Conservation (phyloP, 2,329 filamentous ascomycete species). For the Pestalotiopsis sp. region DNA sequence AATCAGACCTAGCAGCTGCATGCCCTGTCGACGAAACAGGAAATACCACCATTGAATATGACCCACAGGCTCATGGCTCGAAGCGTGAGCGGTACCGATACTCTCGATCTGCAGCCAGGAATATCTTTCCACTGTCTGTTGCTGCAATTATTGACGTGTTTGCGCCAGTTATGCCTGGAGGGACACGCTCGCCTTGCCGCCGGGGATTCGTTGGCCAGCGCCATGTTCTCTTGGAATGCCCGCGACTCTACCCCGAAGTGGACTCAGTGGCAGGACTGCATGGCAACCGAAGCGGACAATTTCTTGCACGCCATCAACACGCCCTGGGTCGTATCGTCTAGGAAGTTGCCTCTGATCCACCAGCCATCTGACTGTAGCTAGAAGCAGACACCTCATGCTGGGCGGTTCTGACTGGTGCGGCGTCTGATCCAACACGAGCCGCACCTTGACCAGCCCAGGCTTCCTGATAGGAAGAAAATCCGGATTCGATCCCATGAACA, state of each 20-base stretch:
- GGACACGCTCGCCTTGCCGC: neutral
- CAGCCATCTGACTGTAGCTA: neutral
- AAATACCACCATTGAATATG: neutral
- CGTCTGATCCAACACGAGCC: slow-evolving; percentile 1
- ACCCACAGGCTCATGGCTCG: neutral
- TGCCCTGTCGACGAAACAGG: neutral
- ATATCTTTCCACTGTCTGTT: neutral
- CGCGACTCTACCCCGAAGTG: neutral
- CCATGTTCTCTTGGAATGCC: neutral
- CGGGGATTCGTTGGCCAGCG: neutral
- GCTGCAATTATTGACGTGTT: neutral
- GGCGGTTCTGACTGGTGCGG: neutral
- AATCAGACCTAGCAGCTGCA: neutral
- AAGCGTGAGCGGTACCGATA: slow-evolving; percentile 3
- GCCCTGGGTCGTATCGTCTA: neutral
- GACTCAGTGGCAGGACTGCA: neutral
- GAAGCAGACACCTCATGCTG: neutral
- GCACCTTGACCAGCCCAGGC: neutral
- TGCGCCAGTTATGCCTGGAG: too few species aligned
- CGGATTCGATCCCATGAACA: neutral
- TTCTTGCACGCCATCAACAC: neutral
- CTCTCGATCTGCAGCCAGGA: neutral
- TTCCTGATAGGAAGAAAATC: neutral
- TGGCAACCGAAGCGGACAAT: neutral
- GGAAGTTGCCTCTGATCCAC: slow-evolving; percentile 1